Conservation (phyloP, 257 asterid genomes). For the Perilla frutescens region DNA sequence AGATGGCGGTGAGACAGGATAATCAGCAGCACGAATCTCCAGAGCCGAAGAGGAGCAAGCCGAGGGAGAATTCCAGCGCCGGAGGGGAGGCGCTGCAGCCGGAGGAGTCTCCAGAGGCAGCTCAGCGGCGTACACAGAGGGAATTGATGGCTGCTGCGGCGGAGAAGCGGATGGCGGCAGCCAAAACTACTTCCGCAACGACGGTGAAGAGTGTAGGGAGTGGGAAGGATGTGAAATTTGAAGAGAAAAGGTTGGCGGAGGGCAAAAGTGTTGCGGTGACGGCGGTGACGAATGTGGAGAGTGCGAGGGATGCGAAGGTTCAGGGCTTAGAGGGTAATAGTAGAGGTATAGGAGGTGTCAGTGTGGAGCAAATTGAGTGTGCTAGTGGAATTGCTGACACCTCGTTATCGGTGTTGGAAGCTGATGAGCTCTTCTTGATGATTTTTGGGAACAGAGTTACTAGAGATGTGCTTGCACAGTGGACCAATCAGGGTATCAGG, state of each 20-base stretch:
- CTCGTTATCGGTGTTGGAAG: conserved; percentile 58
- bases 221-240: conserved; percentile 45
- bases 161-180: conserved; percentile 79
- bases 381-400: conserved; percentile 43
- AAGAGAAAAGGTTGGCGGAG: conserved; percentile 24
- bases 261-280: conserved; percentile 21
- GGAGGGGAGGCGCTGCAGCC: conserved; percentile 39
- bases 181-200: conserved; percentile 38
- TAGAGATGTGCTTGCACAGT: conserved; percentile 82
- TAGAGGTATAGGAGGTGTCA: conserved; percentile 49
- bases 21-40: conserved; percentile 81
- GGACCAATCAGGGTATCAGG: conserved; percentile 99
- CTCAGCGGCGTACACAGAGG: conserved; percentile 64
- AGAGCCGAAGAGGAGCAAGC: conserved; percentile 92
- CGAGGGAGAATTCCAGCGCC: conserved; percentile 55
- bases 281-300: conserved; percentile 44
- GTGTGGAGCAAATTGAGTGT: conserved; percentile 39
- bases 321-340: conserved; percentile 37
- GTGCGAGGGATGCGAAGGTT: conserved; percentile 42
- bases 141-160: conserved; percentile 98
- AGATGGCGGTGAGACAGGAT: conserved; percentile 72
- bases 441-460: conserved; percentile 74
- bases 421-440: conserved; percentile 71
- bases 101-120: conserved; percentile 64
- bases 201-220: conserved; percentile 45